Conservation (phyloP, 306 rosid species). For the Parietaria judaica region DNA sequence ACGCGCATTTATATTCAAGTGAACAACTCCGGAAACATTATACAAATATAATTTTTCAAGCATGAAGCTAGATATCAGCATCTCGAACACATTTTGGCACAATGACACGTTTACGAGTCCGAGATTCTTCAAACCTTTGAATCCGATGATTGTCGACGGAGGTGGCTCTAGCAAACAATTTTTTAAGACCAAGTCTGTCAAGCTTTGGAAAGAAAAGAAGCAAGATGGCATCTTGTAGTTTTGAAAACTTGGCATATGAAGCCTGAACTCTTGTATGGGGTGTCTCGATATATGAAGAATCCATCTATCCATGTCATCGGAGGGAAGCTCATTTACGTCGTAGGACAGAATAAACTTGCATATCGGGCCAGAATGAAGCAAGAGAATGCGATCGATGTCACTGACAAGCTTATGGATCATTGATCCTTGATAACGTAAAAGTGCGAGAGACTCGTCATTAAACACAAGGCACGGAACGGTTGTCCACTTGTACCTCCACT, state of each 20-base stretch:
- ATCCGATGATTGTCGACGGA: constrained; percentile 30
- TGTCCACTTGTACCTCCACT: no score
- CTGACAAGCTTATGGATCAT: no score
- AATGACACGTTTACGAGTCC: constrained; percentile 42
- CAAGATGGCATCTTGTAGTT: constrained; percentile 43
- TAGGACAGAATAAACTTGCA: no score
- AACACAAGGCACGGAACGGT: no score
- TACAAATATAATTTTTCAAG: constrained; percentile 50
- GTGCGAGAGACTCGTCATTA: no score
- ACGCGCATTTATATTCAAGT: constrained; percentile 34
- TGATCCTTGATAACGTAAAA: no score
- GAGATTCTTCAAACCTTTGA: constrained; percentile 48
- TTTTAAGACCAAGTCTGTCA: constrained; percentile 38
- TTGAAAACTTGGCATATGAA: constrained; percentile 1
- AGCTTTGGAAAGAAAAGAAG: constrained; percentile 45
- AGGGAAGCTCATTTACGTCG: no score
- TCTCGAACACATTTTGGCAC: constrained; percentile 41
- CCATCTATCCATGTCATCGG: no score
- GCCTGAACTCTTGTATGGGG: constrained; percentile 38
- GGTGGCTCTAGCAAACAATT: constrained; percentile 56
- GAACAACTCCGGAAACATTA: not conserved
- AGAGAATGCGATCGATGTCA: no score
- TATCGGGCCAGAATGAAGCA: no score
- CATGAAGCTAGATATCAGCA: constrained; percentile 38
- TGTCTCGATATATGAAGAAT: constrained; percentile 11